Percentiles rank a stretch among this genome's conserved stretches.
Conservation (phyloP, 768 basidiomycete genomes). For the Psilocybe tampanensis region DNA sequence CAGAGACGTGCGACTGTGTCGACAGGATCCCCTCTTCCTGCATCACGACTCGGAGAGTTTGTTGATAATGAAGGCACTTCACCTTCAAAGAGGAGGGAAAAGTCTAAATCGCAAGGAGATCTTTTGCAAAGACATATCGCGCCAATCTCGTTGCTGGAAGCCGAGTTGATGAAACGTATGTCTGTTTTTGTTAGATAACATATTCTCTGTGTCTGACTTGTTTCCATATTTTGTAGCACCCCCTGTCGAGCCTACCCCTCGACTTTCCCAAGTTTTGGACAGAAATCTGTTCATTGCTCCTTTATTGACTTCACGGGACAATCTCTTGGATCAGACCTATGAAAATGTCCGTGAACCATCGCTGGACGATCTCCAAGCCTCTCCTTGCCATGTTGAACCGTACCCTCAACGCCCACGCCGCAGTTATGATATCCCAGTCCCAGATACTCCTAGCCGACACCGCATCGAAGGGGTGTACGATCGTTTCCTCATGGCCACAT, state of each 20-base stretch:
- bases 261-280: constrained; percentile 70
- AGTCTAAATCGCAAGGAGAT: constrained; percentile 67
- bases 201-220: constrained; percentile 2
- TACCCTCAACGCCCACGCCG: constrained; percentile 54
- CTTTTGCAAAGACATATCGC: constrained; percentile 61
- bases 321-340: constrained; percentile 32
- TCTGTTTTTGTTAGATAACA: too few species aligned
- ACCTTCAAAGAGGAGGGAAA: constrained; percentile 66
- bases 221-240: constrained; percentile 30
- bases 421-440: constrained; percentile 35
- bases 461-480: constrained; percentile 79
- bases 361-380: constrained; percentile 59
- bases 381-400: constrained; percentile 65
- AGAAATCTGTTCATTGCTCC: constrained; percentile 68
- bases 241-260: constrained; percentile 45
- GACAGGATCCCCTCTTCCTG: constrained; percentile 54
- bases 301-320: constrained; percentile 42
- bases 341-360: constrained; percentile 33
- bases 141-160: constrained; percentile 63
- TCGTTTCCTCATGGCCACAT: constrained; percentile 80
- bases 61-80: constrained; percentile 44
- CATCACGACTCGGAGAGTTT: constrained; percentile 14
- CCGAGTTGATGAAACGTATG: constrained; percentile 68
- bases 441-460: constrained; percentile 59
- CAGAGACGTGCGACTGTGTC: constrained; percentile 69